Percentiles rank a stretch among this genome's conserved stretches.
Conservation (phyloP, 768 basidiomycete genomes). For the Pleurotus eryngii region DNA sequence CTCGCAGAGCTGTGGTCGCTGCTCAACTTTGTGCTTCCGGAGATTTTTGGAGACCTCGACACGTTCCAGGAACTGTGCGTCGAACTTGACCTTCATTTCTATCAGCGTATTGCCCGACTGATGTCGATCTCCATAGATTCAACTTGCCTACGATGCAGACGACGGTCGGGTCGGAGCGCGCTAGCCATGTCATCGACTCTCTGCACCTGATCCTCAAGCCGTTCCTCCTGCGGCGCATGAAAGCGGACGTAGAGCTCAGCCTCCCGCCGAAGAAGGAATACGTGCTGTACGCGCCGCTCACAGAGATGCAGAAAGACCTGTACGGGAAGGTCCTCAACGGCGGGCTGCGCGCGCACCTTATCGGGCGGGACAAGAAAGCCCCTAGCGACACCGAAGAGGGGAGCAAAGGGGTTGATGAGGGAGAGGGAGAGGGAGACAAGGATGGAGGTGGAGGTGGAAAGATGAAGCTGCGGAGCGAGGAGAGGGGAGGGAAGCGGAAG, state of each 20-base stretch:
- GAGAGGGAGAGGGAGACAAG: no score
- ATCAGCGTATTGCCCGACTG: not conserved
- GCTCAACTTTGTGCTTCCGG: constrained; percentile 93
- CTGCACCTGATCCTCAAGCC: constrained; percentile 93
- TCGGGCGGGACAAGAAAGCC: constrained; percentile 31
- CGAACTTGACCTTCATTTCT: not conserved
- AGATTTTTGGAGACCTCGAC: constrained; percentile 87
- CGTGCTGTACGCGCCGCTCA: constrained; percentile 88
- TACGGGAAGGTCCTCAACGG: constrained; percentile 80
- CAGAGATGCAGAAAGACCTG: constrained; percentile 74
- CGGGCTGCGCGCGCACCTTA: constrained; percentile 62
- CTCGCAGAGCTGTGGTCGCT: constrained; percentile 92
- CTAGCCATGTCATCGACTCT: constrained; percentile 65
- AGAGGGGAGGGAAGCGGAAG: constrained; percentile 29
- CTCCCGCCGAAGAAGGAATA: constrained; percentile 95
- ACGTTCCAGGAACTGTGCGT: constrained; percentile 85
- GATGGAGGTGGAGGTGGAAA: not conserved
- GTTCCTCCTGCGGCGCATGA: constrained; percentile 89
- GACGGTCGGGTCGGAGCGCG: constrained; percentile 53
- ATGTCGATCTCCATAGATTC: constrained; percentile 43
- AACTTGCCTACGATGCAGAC: constrained; percentile 64
- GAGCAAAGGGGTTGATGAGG: constrained; percentile 2
- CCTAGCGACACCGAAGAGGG: constrained; percentile 22
- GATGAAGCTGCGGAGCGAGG: constrained; percentile 26
- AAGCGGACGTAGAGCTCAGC: constrained; percentile 76